phyloP scores from a whole-genome alignment of 148 eudicot genomes.

The Oxyria digyna region DNA sequence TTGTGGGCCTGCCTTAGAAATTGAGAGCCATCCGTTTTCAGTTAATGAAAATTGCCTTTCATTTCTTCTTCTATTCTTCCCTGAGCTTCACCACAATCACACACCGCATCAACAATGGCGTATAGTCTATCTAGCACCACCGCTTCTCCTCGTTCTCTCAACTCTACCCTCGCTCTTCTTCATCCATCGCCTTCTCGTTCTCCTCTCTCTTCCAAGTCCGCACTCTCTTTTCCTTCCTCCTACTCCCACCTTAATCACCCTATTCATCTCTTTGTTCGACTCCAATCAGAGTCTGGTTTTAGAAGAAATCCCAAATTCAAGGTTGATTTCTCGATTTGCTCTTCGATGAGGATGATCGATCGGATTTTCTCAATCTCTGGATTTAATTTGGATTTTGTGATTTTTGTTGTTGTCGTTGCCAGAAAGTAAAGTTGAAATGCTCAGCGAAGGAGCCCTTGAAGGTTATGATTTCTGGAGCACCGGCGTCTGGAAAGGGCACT shows the following conservation, averaged over 20 bases:
- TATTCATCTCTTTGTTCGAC: background rate
- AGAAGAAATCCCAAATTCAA: background rate
- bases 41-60: background rate
- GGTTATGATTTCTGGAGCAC: slow-evolving; percentile 97
- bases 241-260: background rate
- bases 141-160: background rate
- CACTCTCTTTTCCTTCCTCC: background rate
- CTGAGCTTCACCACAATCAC: background rate
- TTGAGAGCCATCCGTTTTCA: slow-evolving; percentile 1
- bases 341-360: background rate
- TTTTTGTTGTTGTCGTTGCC: background rate
- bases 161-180: background rate
- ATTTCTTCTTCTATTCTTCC: background rate
- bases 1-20: background rate
- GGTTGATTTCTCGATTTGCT: background rate
- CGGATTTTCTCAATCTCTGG: background rate
- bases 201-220: background rate
- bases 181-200: background rate
- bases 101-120: slow-evolving; percentile 4
- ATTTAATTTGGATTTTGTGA: background rate
- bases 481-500: slow-evolving; percentile 98
- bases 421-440: slow-evolving; percentile 34
- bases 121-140: background rate
- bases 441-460: slow-evolving; percentile 56
- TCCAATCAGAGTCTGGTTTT: background rate